These are phyloP conservation scores for Spirogloea muscicola DNA, from an alignment of 139 green algal species.

Conservation along the genomic window DNA sequence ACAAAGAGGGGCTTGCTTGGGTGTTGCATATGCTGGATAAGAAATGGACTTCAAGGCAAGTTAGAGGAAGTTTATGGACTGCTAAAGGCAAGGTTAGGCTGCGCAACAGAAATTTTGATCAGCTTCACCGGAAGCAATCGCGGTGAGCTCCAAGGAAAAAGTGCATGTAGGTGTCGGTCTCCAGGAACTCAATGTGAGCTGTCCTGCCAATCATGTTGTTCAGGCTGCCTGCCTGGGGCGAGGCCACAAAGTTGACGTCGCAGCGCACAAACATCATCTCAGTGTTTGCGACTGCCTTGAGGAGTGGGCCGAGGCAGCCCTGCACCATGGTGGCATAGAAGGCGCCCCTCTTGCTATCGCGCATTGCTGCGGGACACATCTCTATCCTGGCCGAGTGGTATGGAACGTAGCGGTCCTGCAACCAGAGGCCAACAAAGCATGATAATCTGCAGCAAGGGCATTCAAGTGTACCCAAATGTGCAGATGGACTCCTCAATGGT, in stretches of 20 bases:
- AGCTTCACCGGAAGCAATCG: constrained; percentile 36
- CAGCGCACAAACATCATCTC: constrained; percentile 8
- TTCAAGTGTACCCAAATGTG: too few species aligned
- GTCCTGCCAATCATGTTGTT: constrained; percentile 52
- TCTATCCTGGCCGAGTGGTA: constrained; percentile 58
- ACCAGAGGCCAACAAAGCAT: constrained; percentile 4
- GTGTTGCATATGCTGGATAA: too few species aligned
- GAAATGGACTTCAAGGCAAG: too few species aligned
- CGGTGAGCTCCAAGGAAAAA: constrained; percentile 32
- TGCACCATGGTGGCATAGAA: constrained; percentile 29
- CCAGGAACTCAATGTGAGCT: constrained; percentile 65
- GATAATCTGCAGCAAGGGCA: too few species aligned
- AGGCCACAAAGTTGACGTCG: constrained; percentile 44
- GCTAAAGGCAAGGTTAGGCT: too few species aligned
- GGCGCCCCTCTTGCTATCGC: constrained; percentile 21
- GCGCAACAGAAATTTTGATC: too few species aligned
- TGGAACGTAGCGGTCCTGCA: constrained; percentile 66
- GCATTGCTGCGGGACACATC: constrained; percentile 9
- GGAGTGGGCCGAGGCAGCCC: constrained; percentile 17
- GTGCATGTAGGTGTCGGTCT: constrained; percentile 49
- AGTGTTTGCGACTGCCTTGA: neutral
- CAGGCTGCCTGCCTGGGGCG: constrained; percentile 11
- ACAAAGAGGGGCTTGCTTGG: too few species aligned
- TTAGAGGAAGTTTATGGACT: too few species aligned
- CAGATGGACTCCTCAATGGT: too few species aligned